Evolutionary conservation across 331 rosid genomes (phyloP).

Genomic region (Erythrophleum ivorense): DNA sequence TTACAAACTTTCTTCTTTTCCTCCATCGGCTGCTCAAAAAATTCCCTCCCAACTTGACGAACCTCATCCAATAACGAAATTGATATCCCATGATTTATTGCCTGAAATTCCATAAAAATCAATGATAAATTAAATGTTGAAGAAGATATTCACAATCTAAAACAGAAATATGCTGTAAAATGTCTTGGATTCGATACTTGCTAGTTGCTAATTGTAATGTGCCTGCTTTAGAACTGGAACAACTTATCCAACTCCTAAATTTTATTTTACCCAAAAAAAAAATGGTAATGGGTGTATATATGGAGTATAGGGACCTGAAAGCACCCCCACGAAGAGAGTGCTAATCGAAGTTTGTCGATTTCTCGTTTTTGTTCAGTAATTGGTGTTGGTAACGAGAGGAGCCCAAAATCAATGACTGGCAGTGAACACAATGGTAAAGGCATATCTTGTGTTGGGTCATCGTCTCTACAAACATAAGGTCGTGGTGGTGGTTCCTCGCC

Average conservation of each 20-base stretch:
- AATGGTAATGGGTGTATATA: neutral
- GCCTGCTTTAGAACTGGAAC: no score
- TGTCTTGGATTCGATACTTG: no score
- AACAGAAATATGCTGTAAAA: no score
- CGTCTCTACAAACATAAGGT: slow-evolving; percentile 37
- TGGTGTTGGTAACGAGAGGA: slow-evolving; percentile 22
- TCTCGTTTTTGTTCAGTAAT: neutral
- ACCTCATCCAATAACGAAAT: slow-evolving; percentile 46
- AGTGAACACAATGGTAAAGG: slow-evolving; percentile 19
- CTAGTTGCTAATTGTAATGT: no score
- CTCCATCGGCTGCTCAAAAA: slow-evolving; percentile 53
- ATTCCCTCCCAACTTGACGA: slow-evolving; percentile 44
- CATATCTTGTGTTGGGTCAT: neutral
- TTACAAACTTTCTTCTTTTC: slow-evolving; percentile 49
- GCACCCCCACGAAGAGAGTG: slow-evolving; percentile 42
- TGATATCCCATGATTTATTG: slow-evolving; percentile 55
- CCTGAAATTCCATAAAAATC: slow-evolving; percentile 40
- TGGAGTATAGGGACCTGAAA: slow-evolving; percentile 36
- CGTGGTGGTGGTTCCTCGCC: slow-evolving; percentile 41
- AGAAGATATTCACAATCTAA: no score
- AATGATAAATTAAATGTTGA: neutral
- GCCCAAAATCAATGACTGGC: slow-evolving; percentile 29
- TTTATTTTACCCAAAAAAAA: no score
- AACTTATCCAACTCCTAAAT: no score
- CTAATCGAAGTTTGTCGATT: neutral